Evolutionary conservation across 2,329 filamentous ascomycete genomes (phyloP), one percentile per base, ranked within the genome.

Genomic region (Acephala macrosclerotiorum): DNA sequence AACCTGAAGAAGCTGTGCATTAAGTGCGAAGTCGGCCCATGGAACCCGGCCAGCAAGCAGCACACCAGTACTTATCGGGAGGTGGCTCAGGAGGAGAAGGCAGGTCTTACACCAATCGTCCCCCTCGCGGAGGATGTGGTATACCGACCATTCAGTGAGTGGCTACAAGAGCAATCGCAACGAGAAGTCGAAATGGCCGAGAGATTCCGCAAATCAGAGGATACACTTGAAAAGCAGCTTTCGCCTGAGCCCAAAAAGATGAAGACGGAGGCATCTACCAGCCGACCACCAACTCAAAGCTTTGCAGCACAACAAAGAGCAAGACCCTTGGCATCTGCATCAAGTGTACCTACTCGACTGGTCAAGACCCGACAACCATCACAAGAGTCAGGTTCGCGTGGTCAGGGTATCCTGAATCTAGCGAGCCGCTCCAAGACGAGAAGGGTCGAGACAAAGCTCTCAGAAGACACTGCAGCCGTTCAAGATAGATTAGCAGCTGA

Each of bases 1-100:
- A 88, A 86, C 57, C 78, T 89, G 57, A 82, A 83, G 72, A 83
- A 85, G 0, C 81, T 89, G 76, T 89, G 87, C 73, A 80, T 78
- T 29, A 81, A 84, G 47, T 89, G 87, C 72, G 82, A 84, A 45
- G 84, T 90, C 60, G 88, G 88, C 0, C 85, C 86, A 1, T 87
- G 82, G 81, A 80, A 78, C 61, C 71, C 78, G 11, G 76, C 79
- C 3, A 80, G 84, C 68, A 75, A 83, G 29, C 77, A 83, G 2
- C 82, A 85, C 71, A 85, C 84, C 49, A 77, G 75, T 63, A 76
- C 75, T 18, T 90, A 88, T 84, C 86, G 87, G 72, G 88, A 91
- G 74, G 87, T 90, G 77, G 87, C 87, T 0, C 83, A 87, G n/a
- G 88, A 91, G 76, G 88, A 91, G 75, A 87, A 90, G 76, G 85